phyloP scores from a whole-genome alignment of 2,329 filamentous ascomycete species.

The Seiridium cupressi region DNA sequence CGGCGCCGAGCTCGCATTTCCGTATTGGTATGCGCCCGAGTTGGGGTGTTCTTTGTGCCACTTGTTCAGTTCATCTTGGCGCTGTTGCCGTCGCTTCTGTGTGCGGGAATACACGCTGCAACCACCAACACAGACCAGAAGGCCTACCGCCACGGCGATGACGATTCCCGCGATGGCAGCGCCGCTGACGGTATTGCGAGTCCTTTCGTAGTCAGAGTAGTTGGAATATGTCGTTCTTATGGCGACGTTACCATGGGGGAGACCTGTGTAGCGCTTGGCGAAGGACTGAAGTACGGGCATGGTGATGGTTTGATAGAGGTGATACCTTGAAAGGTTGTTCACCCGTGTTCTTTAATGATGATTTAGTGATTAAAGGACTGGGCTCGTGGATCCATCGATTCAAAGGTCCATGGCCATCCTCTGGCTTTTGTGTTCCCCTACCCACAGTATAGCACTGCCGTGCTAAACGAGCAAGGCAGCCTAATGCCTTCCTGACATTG shows the following conservation, averaged over 20 bases:
- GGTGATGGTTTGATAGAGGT: too few relatives aligned
- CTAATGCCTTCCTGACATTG: too few relatives aligned
- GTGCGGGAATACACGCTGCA: background rate
- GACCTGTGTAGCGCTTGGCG: background rate
- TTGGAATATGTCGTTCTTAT: background rate
- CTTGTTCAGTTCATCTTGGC: background rate
- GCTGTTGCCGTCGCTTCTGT: background rate
- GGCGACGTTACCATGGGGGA: background rate
- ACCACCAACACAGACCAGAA: background rate
- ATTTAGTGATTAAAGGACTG: too few relatives aligned
- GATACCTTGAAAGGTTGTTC: too few relatives aligned
- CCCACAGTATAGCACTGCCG: too few relatives aligned
- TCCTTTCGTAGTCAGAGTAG: background rate
- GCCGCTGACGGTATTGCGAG: background rate
- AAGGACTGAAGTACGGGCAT: background rate
- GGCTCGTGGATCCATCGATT: too few relatives aligned
- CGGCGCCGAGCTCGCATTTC: background rate
- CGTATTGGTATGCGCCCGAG: background rate
- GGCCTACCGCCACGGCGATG: background rate
- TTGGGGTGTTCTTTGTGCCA: background rate
- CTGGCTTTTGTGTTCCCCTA: too few relatives aligned
- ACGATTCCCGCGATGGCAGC: constrained; percentile 3
- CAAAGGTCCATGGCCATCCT: too few relatives aligned
- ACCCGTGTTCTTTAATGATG: too few relatives aligned
- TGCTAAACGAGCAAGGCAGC: too few relatives aligned